phyloP scores from a whole-genome alignment of 2,329 filamentous ascomycete species.

The Apiospora koreana region DNA sequence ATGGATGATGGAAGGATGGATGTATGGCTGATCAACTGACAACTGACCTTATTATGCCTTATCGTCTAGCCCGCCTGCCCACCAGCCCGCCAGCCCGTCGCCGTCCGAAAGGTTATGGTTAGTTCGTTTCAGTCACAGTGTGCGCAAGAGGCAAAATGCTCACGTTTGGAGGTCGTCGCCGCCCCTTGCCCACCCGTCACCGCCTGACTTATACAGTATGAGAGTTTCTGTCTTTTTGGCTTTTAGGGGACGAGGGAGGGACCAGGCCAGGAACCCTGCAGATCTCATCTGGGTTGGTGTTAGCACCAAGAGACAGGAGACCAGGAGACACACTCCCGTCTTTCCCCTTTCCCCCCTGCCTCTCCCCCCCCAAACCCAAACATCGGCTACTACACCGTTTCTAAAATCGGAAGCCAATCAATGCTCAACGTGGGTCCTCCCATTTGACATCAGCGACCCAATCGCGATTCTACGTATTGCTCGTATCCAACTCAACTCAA shows the following conservation, averaged over 20 bases:
- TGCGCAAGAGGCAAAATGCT: neutral
- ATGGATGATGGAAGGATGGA: neutral
- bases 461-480: neutral
- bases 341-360: neutral
- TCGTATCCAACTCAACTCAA: neutral
- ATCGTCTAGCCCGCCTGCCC: neutral
- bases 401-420: constrained; percentile 11
- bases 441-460: neutral
- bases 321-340: neutral
- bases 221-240: neutral
- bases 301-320: too few relatives aligned
- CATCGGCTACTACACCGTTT: neutral
- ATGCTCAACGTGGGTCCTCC: constrained; percentile 6
- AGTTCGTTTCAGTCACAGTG: constrained; percentile 4
- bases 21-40: neutral
- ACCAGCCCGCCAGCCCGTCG: neutral
- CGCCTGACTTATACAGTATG: neutral
- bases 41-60: neutral
- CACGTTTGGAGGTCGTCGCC: neutral
- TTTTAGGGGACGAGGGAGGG: neutral
- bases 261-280: neutral
- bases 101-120: neutral
- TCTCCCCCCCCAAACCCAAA: neutral
- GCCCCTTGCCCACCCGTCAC: neutral
- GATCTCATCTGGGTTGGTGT: neutral